Conservation (phyloP, 371 early-diverging fungal genomes). For the Mortierella polycephala region DNA sequence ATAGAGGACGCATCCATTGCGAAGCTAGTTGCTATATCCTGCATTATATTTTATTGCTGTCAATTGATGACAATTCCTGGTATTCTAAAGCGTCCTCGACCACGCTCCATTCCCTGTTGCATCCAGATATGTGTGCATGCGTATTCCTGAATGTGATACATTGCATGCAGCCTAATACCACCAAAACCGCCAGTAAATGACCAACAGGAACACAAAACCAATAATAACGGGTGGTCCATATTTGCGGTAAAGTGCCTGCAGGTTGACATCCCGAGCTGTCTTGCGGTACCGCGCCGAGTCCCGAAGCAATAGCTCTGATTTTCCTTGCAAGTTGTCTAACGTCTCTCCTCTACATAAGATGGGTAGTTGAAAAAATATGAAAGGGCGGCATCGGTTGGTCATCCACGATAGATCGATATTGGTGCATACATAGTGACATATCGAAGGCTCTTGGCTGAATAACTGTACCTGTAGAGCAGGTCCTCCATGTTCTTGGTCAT, state of each 20-base stretch:
- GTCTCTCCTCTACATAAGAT: constrained; percentile 42
- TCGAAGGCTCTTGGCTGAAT: too few relatives aligned
- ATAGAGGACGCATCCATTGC: too few relatives aligned
- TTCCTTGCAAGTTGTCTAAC: constrained; percentile 52
- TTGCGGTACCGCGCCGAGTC: constrained; percentile 81
- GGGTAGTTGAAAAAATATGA: not conserved
- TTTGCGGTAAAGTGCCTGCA: constrained; percentile 91
- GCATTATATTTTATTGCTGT: too few relatives aligned
- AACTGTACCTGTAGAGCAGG: constrained; percentile 90
- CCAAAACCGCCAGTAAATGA: constrained; percentile 82
- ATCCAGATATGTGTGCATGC: not conserved
- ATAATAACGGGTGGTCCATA: constrained; percentile 94
- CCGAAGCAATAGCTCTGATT: constrained; percentile 71
- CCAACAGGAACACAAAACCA: constrained; percentile 77
- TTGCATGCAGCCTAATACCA: constrained; percentile 56
- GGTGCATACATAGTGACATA: too few relatives aligned
- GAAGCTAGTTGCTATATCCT: too few relatives aligned
- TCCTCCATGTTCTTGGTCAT: constrained; percentile 99
- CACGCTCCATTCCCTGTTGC: not conserved
- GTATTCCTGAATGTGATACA: not conserved
- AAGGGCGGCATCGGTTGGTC: not conserved
- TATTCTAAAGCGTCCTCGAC: not conserved
- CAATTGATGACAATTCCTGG: too few relatives aligned
- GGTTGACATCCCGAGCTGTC: constrained; percentile 84
- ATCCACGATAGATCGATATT: too few relatives aligned